Evolutionary conservation across 225 moss, liverwort and hornwort genomes (phyloP).

Genomic region (Polytrichum commune): DNA sequence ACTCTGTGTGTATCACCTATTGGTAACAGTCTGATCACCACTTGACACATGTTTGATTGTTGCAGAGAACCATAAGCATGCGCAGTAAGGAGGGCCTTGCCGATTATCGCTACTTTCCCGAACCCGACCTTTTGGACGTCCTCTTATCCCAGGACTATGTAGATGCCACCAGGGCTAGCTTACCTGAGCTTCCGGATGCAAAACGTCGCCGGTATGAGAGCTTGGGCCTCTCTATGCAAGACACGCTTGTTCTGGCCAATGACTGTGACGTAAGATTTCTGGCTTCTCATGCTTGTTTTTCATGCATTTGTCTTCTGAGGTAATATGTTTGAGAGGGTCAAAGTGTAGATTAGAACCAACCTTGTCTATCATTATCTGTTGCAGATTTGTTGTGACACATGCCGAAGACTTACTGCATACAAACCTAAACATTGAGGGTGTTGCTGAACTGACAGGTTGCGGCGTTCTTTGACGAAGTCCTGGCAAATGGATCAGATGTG

Average conservation of each 20-base stretch:
- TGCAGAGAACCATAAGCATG: constrained; percentile 88
- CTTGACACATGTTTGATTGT: constrained; percentile 2
- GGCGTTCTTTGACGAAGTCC: constrained; percentile 89
- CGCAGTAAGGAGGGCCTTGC: constrained; percentile 96
- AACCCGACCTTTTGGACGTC: constrained; percentile 85
- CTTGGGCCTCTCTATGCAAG: constrained; percentile 93
- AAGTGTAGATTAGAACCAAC: not conserved
- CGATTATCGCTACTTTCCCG: constrained; percentile 95
- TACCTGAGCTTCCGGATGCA: constrained; percentile 89
- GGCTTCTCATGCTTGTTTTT: not conserved
- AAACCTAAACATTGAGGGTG: not conserved
- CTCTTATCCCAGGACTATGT: constrained; percentile 64
- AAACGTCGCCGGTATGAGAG: constrained; percentile 81
- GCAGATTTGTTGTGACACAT: too few species aligned
- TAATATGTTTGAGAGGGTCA: not conserved
- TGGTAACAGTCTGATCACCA: not conserved
- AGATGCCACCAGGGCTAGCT: constrained; percentile 40
- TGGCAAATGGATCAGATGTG: constrained; percentile 76
- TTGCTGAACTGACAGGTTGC: constrained; percentile 58
- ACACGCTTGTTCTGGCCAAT: constrained; percentile 83
- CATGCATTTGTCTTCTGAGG: too few species aligned
- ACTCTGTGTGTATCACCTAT: not conserved
- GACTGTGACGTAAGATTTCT: constrained; percentile 64
- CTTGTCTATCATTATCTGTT: too few species aligned
- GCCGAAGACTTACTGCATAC: too few species aligned